phyloP scores from a whole-genome alignment of 192 early-diverging fungal genomes.

The Obelidium mucronatum region DNA sequence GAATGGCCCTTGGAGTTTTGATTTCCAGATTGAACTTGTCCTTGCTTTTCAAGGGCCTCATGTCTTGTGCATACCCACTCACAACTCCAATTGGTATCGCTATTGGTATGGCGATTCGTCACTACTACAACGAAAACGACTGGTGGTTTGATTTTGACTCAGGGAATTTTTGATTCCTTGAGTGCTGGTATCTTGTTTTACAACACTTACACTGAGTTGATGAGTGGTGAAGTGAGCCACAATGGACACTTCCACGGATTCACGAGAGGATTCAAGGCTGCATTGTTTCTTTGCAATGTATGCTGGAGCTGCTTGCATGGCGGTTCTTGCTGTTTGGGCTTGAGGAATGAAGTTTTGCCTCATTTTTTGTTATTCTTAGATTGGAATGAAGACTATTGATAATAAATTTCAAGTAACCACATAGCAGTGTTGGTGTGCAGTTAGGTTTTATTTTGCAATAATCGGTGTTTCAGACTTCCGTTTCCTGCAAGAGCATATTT shows the following conservation, averaged over 20 bases:
- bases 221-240: constrained; percentile 73
- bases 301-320: constrained; percentile 75
- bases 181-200: constrained; percentile 85
- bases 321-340: constrained; percentile 76
- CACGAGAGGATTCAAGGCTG: constrained; percentile 45
- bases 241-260: constrained; percentile 59
- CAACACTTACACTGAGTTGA: constrained; percentile 76
- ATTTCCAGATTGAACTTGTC: constrained; percentile 23
- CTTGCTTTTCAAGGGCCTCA: neutral
- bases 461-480: constrained; percentile 39
- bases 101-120: constrained; percentile 79
- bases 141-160: constrained; percentile 61
- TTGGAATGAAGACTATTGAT: too few relatives aligned
- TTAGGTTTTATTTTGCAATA: too few relatives aligned
- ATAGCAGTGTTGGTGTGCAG: too few relatives aligned
- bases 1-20: constrained; percentile 42
- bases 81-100: constrained; percentile 85
- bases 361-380: too few relatives aligned
- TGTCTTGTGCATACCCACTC: constrained; percentile 60
- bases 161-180: constrained; percentile 78
- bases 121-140: constrained; percentile 82
- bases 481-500: constrained; percentile 62
- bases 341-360: too few relatives aligned
- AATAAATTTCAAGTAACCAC: too few relatives aligned
- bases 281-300: constrained; percentile 74